Base-by-base conservation (phyloP, 305 asterid genomes). In the Petunia hybrid region DNA sequence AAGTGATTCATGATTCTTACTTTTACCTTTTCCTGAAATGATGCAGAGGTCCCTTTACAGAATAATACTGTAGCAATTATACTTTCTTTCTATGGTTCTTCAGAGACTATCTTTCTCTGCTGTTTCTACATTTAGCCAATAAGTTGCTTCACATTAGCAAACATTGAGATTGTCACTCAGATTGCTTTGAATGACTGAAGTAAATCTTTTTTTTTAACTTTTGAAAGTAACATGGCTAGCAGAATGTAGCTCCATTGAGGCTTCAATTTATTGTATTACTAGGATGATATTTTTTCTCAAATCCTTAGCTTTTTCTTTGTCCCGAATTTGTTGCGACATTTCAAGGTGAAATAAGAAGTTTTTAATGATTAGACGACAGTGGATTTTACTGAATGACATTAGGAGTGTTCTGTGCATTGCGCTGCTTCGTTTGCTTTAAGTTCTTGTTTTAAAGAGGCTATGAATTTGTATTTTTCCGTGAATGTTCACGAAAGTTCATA, bases 1-100 rank as follows among this genome's bases (percentile, higher is more conserved):
- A 71, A 31, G 43, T 48, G n/a, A 48, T 48, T 71, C 78, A 71
- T 2, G 62, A 35, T 71, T 71, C 61, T 45, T 46, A 6, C 77
- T 71, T 71, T 46, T 71, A 46, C 6, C 60, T 31, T 71, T 71
- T 1, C 60, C 6, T 71, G 31, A 42, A 46, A 38, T 71, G 61
- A 14, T 46, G 61, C 43, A 46, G 61, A 48, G 40, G 38, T 45
- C 39, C 77, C 48, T 12, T 4, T 1, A 69, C 59, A 69, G 41
- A 12, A 69, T 9, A 45, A n/a, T n/a, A n/a, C n/a, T n/a, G n/a
- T n/a, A n/a, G 76, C 36, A 45, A 43, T 45, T 45, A 4, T 43
- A 48, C 43, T 71, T 71, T 35, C 77, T 48, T 46, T 71, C 38
- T 31, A 46, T 48, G 41, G 77, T 48, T 71, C 77, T 71, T 71